A percentile compares a stretch with the other conserved stretches of the same genome.
These are phyloP conservation scores for Candida maesae DNA, from an alignment of 805 yeast genomes.

Conservation along the genomic window DNA sequence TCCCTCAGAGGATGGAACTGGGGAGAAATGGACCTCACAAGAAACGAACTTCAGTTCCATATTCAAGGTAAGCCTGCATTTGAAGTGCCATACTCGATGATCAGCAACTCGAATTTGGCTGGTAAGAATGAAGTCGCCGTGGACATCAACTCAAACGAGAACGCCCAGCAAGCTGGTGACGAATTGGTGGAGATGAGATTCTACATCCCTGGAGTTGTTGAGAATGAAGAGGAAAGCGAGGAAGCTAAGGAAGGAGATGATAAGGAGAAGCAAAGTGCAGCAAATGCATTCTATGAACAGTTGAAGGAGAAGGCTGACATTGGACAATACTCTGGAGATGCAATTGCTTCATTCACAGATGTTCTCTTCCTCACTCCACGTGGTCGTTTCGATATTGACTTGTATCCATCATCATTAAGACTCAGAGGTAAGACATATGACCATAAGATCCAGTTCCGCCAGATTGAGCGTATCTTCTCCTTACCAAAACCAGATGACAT, in stretches of 20 bases:
- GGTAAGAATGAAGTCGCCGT: constrained; percentile 93
- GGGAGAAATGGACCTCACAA: constrained; percentile 92
- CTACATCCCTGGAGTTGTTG: constrained; percentile 83
- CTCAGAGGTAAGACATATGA: constrained; percentile 97
- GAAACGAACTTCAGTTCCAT: constrained; percentile 84
- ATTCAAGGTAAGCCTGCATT: constrained; percentile 86
- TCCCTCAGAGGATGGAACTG: constrained; percentile 98
- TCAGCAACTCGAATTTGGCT: constrained; percentile 82
- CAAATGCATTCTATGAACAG: constrained; percentile 83
- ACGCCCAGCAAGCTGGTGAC: constrained; percentile 75
- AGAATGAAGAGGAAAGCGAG: constrained; percentile 25
- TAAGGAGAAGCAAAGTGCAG: constrained; percentile 59
- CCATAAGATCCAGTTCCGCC: constrained; percentile 87
- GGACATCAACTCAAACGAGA: constrained; percentile 64
- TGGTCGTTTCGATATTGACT: constrained; percentile 96
- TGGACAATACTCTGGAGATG: constrained; percentile 92
- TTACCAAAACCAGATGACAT: constrained; percentile 93
- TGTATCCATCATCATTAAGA: constrained; percentile 83
- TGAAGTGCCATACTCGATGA: constrained; percentile 80
- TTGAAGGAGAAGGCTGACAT: constrained; percentile 90
- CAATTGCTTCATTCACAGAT: constrained; percentile 89
- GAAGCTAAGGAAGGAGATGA: constrained; percentile 32
- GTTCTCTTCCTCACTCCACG: constrained; percentile 93
- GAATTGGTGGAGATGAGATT: constrained; percentile 93
- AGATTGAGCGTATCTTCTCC: constrained; percentile 85